A percentile compares a stretch with the other conserved stretches of the same genome.
Conservation (phyloP, 352 stramenopile genomes). For the Phytopythium boreale region DNA sequence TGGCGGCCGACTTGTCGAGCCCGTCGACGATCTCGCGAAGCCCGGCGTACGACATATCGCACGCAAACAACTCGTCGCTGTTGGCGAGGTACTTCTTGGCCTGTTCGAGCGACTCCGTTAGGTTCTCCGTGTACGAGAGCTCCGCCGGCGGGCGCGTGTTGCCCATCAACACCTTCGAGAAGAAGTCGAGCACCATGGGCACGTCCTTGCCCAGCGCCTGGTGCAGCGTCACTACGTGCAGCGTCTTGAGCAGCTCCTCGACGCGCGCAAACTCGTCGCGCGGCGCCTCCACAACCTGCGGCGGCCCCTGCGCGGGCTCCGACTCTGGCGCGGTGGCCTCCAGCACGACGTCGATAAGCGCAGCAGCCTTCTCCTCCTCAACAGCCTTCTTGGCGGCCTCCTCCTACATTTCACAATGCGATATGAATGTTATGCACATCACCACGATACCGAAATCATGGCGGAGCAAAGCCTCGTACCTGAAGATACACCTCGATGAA, state of each 20-base stretch:
- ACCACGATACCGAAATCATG: not conserved
- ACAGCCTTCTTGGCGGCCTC: conserved; percentile 32
- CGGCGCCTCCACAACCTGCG: conserved; percentile 9
- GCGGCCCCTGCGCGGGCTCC: conserved; percentile 4
- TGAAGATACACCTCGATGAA: conserved; percentile 63
- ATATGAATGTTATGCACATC: not conserved
- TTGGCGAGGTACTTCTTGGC: conserved; percentile 64
- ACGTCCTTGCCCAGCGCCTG: conserved; percentile 70
- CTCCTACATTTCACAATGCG: conserved; percentile 17
- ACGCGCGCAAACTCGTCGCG: conserved; percentile 49
- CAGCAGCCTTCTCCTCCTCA: conserved; percentile 11
- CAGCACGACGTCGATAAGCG: conserved; percentile 9
- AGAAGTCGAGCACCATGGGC: conserved; percentile 82
- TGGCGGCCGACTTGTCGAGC: conserved; percentile 22
- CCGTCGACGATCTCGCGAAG: conserved; percentile 58
- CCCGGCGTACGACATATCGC: conserved; percentile 64
- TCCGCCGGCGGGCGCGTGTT: conserved; percentile 75
- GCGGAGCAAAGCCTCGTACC: conserved; percentile 9
- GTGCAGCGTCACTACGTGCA: conserved; percentile 78
- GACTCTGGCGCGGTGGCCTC: conserved; percentile 7
- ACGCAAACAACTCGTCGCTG: conserved; percentile 75
- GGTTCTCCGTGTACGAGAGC: conserved; percentile 74
- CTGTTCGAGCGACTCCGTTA: conserved; percentile 74
- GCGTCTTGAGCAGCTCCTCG: conserved; percentile 65
- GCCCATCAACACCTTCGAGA: conserved; percentile 79